A percentile compares a stretch with the other conserved stretches of the same genome.
These are phyloP conservation scores for Aegilops longissima DNA, from an alignment of 176 grass and related monocot species.

Conservation along the genomic window DNA sequence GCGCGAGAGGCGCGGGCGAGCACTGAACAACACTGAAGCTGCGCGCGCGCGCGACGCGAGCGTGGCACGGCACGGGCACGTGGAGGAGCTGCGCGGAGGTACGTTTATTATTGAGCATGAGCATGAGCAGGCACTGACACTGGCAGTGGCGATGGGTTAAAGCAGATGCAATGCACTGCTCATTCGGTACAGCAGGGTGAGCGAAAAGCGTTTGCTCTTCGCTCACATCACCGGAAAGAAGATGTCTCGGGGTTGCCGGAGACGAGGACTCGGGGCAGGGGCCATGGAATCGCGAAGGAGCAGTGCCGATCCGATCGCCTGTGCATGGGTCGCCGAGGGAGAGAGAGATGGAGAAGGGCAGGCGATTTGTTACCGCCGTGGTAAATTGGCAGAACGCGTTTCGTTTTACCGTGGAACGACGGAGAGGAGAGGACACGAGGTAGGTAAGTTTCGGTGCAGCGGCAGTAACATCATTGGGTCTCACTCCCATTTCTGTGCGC, in stretches of 20 bases:
- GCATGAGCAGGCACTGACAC: not conserved
- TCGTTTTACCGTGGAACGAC: not conserved
- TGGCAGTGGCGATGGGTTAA: not conserved
- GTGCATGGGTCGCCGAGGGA: not conserved
- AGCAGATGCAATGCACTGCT: constrained; percentile 13
- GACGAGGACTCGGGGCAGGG: not conserved
- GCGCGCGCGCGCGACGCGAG: constrained; percentile 18
- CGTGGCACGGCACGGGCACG: constrained; percentile 40
- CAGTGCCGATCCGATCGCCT: not conserved
- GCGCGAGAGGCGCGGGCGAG: not conserved
- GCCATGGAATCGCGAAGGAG: not conserved
- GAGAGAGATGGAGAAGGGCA: not conserved
- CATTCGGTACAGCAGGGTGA: not conserved
- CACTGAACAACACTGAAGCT: not conserved
- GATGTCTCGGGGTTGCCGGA: not conserved
- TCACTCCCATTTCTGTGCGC: not conserved
- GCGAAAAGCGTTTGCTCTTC: not conserved
- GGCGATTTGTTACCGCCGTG: not conserved
- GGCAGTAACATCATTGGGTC: constrained; percentile 17
- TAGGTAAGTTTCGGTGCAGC: not conserved
- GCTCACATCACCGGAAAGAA: constrained; percentile 26
- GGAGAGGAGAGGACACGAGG: not conserved
- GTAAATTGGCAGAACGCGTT: not conserved
- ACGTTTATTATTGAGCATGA: constrained; percentile 27
- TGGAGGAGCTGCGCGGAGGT: constrained; percentile 32